Conservation (phyloP, 2,329 filamentous ascomycete species). For the Monosporascus sp. region DNA sequence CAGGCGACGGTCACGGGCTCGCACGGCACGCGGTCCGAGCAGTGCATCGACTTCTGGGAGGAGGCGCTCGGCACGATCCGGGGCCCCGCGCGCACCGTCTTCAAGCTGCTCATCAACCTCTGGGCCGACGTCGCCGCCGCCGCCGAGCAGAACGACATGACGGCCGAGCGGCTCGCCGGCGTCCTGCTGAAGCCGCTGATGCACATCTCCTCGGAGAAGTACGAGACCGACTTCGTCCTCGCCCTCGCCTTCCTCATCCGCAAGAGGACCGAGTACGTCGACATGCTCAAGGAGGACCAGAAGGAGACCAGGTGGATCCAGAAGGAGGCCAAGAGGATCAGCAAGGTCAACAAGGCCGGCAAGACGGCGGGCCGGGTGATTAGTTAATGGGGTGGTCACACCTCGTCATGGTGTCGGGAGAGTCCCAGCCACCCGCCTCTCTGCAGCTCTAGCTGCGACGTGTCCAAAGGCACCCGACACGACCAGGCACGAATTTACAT, state of each 20-base stretch:
- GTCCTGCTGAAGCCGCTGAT: slow-evolving; percentile 34
- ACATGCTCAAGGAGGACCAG: slow-evolving; percentile 28
- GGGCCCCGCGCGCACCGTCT: slow-evolving; percentile 30
- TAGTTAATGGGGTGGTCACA: slow-evolving; percentile 4
- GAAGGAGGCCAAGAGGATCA: slow-evolving; percentile 17
- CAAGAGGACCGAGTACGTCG: slow-evolving; percentile 34
- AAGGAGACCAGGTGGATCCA: slow-evolving; percentile 22
- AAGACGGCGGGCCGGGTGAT: neutral
- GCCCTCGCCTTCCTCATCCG: slow-evolving; percentile 38
- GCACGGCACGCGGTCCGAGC: slow-evolving; percentile 29
- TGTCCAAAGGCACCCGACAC: no score
- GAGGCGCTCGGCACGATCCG: slow-evolving; percentile 36
- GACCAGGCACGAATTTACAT: no score
- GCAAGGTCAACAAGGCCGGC: slow-evolving; percentile 14
- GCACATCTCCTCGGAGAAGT: slow-evolving; percentile 27
- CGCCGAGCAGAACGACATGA: slow-evolving; percentile 36
- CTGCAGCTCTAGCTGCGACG: no score
- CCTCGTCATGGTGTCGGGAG: neutral
- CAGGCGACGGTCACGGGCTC: slow-evolving; percentile 32
- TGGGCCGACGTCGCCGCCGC: slow-evolving; percentile 37
- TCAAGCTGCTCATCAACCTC: slow-evolving; percentile 38
- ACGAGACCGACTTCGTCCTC: slow-evolving; percentile 36
- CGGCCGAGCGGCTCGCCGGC: slow-evolving; percentile 35
- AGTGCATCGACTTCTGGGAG: slow-evolving; percentile 42
- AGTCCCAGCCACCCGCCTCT: slow-evolving; percentile 8